phyloP scores from a whole-genome alignment of 1,284 basidiomycete species.

The Cronartium ribicola region DNA sequence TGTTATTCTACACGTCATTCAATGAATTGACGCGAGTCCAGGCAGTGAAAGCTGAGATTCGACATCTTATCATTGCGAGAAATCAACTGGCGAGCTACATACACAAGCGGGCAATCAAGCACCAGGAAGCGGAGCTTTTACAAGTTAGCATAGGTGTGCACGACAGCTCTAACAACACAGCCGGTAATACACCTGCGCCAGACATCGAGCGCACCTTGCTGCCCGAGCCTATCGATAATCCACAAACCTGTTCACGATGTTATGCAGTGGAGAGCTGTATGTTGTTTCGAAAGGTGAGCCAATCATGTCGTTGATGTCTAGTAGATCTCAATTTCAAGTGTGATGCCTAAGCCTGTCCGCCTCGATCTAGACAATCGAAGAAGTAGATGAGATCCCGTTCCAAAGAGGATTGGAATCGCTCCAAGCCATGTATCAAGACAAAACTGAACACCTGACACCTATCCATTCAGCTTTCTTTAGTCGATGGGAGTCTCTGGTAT shows the following conservation, averaged over 20 bases:
- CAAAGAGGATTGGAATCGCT: constrained; percentile 58
- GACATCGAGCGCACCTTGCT: constrained; percentile 55
- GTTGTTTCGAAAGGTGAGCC: constrained; percentile 77
- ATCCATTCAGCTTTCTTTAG: constrained; percentile 74
- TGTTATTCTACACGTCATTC: constrained; percentile 89
- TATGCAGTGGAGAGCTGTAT: constrained; percentile 82
- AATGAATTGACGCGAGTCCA: constrained; percentile 80
- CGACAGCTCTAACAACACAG: constrained; percentile 1
- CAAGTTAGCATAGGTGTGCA: too few relatives aligned
- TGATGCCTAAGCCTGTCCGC: neutral
- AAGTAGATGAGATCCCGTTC: constrained; percentile 39
- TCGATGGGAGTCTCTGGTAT: constrained; percentile 81
- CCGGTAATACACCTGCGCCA: neutral
- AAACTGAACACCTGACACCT: constrained; percentile 72
- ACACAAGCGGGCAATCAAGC: constrained; percentile 43
- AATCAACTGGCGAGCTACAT: constrained; percentile 82
- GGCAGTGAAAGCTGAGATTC: constrained; percentile 71
- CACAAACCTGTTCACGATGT: constrained; percentile 71
- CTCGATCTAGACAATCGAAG: constrained; percentile 20
- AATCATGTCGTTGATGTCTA: neutral
- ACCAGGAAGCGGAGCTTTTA: neutral
- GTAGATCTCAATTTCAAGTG: neutral
- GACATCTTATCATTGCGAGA: constrained; percentile 71
- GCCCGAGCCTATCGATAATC: constrained; percentile 80
- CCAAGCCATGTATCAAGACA: constrained; percentile 68